Base-by-base conservation (phyloP, 768 basidiomycete species). In the Trametes cingulata region DNA sequence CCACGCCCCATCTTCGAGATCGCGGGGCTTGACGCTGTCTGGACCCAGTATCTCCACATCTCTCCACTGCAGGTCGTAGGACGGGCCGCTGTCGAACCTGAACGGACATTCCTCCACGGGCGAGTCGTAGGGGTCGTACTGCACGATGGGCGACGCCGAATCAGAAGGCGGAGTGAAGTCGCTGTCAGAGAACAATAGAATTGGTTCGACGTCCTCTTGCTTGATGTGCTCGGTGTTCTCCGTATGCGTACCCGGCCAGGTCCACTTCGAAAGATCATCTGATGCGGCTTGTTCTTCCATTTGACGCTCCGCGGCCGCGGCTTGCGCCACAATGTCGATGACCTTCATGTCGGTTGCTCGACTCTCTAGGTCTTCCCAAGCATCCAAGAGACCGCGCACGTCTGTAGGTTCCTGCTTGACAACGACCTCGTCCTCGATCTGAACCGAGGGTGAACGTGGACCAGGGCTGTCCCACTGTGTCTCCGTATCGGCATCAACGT, bases 321-420 rank as follows among this genome's bases (percentile, higher is more conserved):
- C 78, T 60, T 76, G 74, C 8, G 75, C 71, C 35, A 77, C 67
- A 7, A 81, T 72, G 52, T 78, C 73, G n/a, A 79, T 75, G 20
- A 81, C 76, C 55, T 77, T 77, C 24, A 60, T 13, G 27, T 63
- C 60, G 3, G 66, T 56, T 12, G 77, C 68, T 24, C 77, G 80
- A 2, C 75, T 52, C 65, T 87, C 85, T 59, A 85, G 77, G 63
- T 82, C 80, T 52, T 90, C 88, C 88, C 88, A 91, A 17, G 82
- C 83, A 56, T 88, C 86, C 43, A 89, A 71, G 73, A 87, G 80
- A 13, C 82, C 82, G 64, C 85, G 81, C 4, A 88, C 80, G 64
- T 90, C 86, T 19, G 74, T 75, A 1, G 81, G 79, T 62, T 89
- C 86, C 62, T 82, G 80, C 70, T 88, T 87, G 61, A 88, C 71